phyloP scores from a whole-genome alignment of 2,329 filamentous ascomycete genomes.

The Colletotrichum echinochloae region DNA sequence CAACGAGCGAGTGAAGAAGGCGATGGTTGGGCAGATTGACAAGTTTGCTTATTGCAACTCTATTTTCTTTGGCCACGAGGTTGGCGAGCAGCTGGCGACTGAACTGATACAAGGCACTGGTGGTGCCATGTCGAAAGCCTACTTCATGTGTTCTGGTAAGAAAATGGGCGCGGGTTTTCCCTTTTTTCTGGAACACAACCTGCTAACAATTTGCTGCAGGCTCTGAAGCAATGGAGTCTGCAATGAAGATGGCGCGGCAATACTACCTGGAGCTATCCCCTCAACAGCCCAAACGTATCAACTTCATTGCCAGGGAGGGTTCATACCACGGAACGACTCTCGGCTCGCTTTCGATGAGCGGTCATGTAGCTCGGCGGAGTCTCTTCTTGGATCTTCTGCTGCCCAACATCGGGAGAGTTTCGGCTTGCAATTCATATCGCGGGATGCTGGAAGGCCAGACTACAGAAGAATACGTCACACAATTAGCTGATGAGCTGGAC shows the following conservation, averaged over 20 bases:
- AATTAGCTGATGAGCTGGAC: conserved; percentile 74
- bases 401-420: conserved; percentile 69
- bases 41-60: conserved; percentile 61
- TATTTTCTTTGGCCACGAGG: conserved; percentile 60
- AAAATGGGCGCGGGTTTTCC: too few species aligned
- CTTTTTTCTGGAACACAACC: too few species aligned
- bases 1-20: conserved; percentile 68
- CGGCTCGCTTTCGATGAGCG: conserved; percentile 73
- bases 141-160: conserved; percentile 47
- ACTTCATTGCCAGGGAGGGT: conserved; percentile 74
- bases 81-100: conserved; percentile 53
- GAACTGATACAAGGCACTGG: conserved; percentile 54
- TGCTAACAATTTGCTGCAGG: conserved; percentile 46
- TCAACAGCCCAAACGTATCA: conserved; percentile 62
- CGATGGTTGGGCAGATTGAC: conserved; percentile 69
- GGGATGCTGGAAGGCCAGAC: conserved; percentile 64
- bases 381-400: conserved; percentile 73
- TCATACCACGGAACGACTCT: conserved; percentile 82
- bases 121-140: conserved; percentile 53
- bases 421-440: conserved; percentile 75
- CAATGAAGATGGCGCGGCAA: conserved; percentile 63
- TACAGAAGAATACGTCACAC: conserved; percentile 61
- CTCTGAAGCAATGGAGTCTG: conserved; percentile 63
- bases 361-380: conserved; percentile 69
- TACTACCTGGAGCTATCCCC: conserved; percentile 55